Evolutionary conservation across 768 basidiomycete species (phyloP).

Genomic region (Suillus lakei): DNA sequence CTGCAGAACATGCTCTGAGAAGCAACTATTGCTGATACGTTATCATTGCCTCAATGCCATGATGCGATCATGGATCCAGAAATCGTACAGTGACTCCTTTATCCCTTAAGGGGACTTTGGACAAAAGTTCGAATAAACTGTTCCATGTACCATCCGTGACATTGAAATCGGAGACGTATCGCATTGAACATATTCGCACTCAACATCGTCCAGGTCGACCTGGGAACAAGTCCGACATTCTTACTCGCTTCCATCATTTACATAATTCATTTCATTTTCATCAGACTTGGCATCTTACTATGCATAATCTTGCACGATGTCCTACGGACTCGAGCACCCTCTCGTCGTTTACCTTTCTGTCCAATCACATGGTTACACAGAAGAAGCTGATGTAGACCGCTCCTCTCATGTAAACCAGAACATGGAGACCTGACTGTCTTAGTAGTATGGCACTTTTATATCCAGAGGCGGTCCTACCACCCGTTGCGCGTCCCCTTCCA

Average conservation of each 20-base stretch:
- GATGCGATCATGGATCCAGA: too few relatives aligned
- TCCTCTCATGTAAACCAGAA: slow-evolving; percentile 47
- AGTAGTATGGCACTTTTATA: slow-evolving; percentile 61
- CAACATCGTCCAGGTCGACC: slow-evolving; percentile 62
- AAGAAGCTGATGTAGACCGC: slow-evolving; percentile 25
- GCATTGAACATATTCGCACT: slow-evolving; percentile 60
- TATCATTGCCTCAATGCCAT: too few relatives aligned
- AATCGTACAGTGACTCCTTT: too few relatives aligned
- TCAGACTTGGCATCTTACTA: slow-evolving; percentile 21
- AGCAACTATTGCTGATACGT: too few relatives aligned
- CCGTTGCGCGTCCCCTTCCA: slow-evolving; percentile 63
- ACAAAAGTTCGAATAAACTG: too few relatives aligned
- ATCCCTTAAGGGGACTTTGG: too few relatives aligned
- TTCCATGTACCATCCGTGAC: too few relatives aligned
- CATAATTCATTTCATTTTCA: slow-evolving; percentile 10
- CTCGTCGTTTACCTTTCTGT: slow-evolving; percentile 63
- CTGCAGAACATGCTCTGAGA: too few relatives aligned
- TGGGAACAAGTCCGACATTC: slow-evolving; percentile 41
- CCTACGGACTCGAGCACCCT: slow-evolving; percentile 72
- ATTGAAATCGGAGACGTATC: slow-evolving; percentile 61
- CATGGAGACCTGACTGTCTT: slow-evolving; percentile 31
- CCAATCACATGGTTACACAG: slow-evolving; percentile 27
- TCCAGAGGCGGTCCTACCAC: slow-evolving; percentile 47
- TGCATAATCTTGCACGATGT: slow-evolving; percentile 50
- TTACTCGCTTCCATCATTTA: slow-evolving; percentile 18